Evolutionary conservation across 495 filamentous ascomycete genomes (phyloP).

Genomic region (Penicillium turbatum): DNA sequence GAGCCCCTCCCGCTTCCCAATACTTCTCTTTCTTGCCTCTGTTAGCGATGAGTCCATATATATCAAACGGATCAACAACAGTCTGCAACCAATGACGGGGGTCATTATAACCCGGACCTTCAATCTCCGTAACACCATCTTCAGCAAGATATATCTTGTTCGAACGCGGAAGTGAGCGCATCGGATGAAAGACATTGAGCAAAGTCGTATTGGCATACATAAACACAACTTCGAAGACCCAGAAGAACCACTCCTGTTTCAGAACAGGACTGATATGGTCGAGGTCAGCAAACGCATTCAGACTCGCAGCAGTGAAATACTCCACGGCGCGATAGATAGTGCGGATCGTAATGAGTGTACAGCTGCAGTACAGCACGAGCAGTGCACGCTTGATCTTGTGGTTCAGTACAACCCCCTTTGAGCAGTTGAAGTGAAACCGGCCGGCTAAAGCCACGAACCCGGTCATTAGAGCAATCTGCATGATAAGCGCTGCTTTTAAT

Average conservation of each 20-base stretch:
- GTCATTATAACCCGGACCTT: slow-evolving; percentile 60
- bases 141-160: slow-evolving; percentile 60
- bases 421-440: slow-evolving; percentile 57
- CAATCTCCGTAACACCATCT: slow-evolving; percentile 63
- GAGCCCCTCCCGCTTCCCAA: slow-evolving; percentile 47
- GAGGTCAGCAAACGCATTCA: slow-evolving; percentile 33
- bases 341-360: slow-evolving; percentile 53
- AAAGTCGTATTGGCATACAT: slow-evolving; percentile 61
- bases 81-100: slow-evolving; percentile 49
- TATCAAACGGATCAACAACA: slow-evolving; percentile 64
- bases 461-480: slow-evolving; percentile 62
- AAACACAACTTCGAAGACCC: slow-evolving; percentile 60
- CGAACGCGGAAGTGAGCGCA: slow-evolving; percentile 54
- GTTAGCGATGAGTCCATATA: slow-evolving; percentile 52
- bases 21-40: slow-evolving; percentile 48
- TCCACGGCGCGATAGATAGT: slow-evolving; percentile 67
- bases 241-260: slow-evolving; percentile 69
- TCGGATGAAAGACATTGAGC: slow-evolving; percentile 61
- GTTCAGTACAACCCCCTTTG: slow-evolving; percentile 47
- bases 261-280: slow-evolving; percentile 49
- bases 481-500: slow-evolving; percentile 60
- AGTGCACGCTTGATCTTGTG: slow-evolving; percentile 55
- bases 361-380: slow-evolving; percentile 58
- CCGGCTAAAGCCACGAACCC: slow-evolving; percentile 56
- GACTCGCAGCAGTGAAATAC: slow-evolving; percentile 47